Evolutionary conservation across 495 filamentous ascomycete genomes (phyloP).

Genomic region (Stereocaulon alpinum): DNA sequence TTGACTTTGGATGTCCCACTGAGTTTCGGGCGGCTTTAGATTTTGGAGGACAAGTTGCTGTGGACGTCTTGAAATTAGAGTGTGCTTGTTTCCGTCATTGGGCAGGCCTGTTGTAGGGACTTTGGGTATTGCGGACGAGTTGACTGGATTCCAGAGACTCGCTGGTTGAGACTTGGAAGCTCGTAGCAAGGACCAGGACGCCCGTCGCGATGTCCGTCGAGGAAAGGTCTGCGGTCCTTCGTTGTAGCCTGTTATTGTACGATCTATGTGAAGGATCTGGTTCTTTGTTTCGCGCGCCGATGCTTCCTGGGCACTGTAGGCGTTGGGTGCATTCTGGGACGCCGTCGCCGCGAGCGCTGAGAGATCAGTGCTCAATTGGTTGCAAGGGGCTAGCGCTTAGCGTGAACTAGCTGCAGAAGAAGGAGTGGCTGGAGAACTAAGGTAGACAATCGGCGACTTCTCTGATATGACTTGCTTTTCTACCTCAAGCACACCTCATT

Average conservation of each 20-base stretch:
- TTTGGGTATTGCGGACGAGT: conserved; percentile 5
- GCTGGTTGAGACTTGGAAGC: conserved; percentile 6
- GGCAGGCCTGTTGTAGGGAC: neutral
- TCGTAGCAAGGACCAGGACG: conserved; percentile 5
- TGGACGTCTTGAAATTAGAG: conserved; percentile 1
- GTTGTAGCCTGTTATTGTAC: neutral
- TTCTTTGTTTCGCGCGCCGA: conserved; percentile 3
- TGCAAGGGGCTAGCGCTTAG: conserved; percentile 4
- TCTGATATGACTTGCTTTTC: neutral
- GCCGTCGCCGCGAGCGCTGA: conserved; percentile 1
- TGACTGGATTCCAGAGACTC: conserved; percentile 12
- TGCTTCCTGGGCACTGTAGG: neutral
- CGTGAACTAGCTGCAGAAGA: conserved; percentile 9
- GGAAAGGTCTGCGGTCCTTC: neutral
- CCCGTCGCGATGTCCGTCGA: conserved; percentile 3
- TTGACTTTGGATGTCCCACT: neutral
- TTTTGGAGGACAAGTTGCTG: conserved; percentile 2
- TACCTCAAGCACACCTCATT: no score
- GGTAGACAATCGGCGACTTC: neutral
- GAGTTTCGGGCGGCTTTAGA: neutral
- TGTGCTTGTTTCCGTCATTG: neutral
- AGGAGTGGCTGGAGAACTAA: neutral
- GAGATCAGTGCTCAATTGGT: conserved; percentile 2
- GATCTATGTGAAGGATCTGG: neutral
- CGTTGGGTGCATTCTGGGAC: conserved; percentile 3